A percentile compares a stretch with the other conserved stretches of the same genome.
These are phyloP conservation scores for Eucalyptus pauciflora DNA, from an alignment of 345 rosid genomes.

Conservation along the genomic window DNA sequence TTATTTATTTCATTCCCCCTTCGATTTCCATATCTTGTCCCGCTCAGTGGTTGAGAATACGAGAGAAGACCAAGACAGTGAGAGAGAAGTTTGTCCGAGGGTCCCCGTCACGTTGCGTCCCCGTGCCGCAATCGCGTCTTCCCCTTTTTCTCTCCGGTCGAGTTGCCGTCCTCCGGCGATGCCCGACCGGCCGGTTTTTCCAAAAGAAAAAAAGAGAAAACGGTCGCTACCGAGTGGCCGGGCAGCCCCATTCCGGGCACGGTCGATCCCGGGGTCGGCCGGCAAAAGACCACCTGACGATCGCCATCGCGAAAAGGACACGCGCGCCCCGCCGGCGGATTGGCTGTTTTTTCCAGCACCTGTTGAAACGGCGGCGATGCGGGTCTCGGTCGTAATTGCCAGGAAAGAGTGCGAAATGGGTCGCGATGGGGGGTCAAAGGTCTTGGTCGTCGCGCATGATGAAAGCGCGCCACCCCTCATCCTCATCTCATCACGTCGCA, in stretches of 20 bases:
- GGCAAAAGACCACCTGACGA: background rate
- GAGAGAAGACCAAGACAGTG: background rate
- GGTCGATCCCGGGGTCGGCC: background rate
- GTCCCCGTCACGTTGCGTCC: background rate
- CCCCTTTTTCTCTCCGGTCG: background rate
- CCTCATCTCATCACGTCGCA: background rate
- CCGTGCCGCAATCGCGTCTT: background rate
- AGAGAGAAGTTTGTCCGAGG: background rate
- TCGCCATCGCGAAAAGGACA: background rate
- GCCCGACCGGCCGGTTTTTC: background rate
- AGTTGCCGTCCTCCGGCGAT: background rate
- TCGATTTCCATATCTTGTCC: background rate
- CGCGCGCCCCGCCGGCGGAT: background rate
- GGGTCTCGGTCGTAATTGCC: background rate
- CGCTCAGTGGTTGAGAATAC: background rate
- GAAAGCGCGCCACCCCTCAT: rapidly evolving
- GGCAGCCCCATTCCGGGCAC: background rate
- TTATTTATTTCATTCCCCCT: background rate
- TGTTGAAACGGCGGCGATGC: background rate
- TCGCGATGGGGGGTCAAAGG: background rate
- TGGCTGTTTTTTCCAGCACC: background rate
- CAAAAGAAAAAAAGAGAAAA: no score
- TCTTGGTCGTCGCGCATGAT: background rate
- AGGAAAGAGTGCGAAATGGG: background rate
- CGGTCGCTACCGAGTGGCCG: no score